Conservation (phyloP, 2,329 filamentous ascomycete genomes). For the Exophiala sp. region DNA sequence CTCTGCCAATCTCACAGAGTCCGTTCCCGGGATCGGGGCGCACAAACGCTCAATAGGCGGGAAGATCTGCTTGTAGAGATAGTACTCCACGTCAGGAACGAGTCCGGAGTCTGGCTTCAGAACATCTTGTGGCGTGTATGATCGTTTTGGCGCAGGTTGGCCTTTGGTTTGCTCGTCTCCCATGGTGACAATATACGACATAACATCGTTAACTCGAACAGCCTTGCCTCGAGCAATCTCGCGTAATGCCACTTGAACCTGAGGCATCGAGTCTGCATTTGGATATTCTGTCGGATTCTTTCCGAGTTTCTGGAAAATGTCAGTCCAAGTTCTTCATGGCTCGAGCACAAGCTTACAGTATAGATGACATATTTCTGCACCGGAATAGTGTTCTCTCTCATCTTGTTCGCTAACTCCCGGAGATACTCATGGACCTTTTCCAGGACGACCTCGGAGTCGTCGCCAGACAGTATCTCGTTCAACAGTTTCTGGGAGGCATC, state of each 20-base stretch:
- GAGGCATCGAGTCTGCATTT: conserved; percentile 91
- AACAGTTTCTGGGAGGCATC: conserved; percentile 86
- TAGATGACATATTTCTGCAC: conserved; percentile 93
- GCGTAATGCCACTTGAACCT: conserved; percentile 89
- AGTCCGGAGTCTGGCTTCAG: conserved; percentile 71
- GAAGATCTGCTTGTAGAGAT: conserved; percentile 96
- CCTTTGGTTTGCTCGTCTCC: conserved; percentile 60
- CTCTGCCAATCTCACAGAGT: conserved; percentile 83
- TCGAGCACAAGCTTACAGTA: conserved; percentile 52
- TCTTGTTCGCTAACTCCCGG: conserved; percentile 75
- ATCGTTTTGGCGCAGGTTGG: conserved; percentile 74
- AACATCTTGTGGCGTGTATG: conserved; percentile 81
- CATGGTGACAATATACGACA: conserved; percentile 86
- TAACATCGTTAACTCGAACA: conserved; percentile 90
- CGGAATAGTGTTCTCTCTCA: conserved; percentile 75
- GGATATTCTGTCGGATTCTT: conserved; percentile 92
- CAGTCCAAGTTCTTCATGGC: conserved; percentile 1
- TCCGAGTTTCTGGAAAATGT: conserved; percentile 67
- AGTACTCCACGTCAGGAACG: conserved; percentile 92
- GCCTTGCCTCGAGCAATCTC: conserved; percentile 82
- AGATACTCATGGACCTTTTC: conserved; percentile 92
- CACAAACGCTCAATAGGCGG: conserved; percentile 96
- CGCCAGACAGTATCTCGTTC: conserved; percentile 91
- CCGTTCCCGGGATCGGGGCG: conserved; percentile 90
- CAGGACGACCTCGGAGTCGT: conserved; percentile 83